Evolutionary conservation across 148 eudicot genomes (phyloP), one percentile per base, ranked within the genome.

Genomic region (Amaranthus hypochondriacus): DNA sequence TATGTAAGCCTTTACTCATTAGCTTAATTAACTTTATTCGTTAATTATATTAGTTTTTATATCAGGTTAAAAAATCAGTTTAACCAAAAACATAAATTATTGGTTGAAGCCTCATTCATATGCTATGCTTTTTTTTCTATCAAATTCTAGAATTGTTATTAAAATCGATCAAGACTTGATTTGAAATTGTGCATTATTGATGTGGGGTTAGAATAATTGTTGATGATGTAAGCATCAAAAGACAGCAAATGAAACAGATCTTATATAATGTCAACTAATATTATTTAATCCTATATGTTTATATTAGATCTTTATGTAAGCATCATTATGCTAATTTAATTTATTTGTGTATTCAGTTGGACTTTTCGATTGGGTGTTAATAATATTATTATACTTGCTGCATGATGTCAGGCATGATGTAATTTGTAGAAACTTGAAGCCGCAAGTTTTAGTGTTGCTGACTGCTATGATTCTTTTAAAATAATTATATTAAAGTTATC

Each of bases 181-280:
- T 44, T 56, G 6, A 5, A 48, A n/a, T 44, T 71, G 9, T 10
- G 14, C 43, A 52, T 5, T 73, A 47, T 13, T 48, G 4, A 11
- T 60, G 15, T 39, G 43, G 15, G 39, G 5, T 66, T 28, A 50
- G 52, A 46, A 57, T 66, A 51, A 44, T 10, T 73, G 44, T 14
- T 62, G 43, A 21, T 43, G 76, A 77, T 71, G 76, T 77, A 77
- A 71, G 52, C 66, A 58, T 55, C 66, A 46, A 68, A 14, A 9
- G 54, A 70, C 47, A n/a, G 67, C 55, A 47, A 74, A 49, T 69
- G 51, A 69, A 56, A 52, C 13, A 44, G 70, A 53, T 12, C 10
- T 48, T 47, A 28, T 53, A n/a, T 14, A 7, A 21, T 75, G 63
- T 39, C 18, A 56, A 28, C 39, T 28, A 28, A 28, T 28, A 28